Evolutionary conservation across 768 basidiomycete genomes (phyloP).

Genomic region (Astraeus odoratus): DNA sequence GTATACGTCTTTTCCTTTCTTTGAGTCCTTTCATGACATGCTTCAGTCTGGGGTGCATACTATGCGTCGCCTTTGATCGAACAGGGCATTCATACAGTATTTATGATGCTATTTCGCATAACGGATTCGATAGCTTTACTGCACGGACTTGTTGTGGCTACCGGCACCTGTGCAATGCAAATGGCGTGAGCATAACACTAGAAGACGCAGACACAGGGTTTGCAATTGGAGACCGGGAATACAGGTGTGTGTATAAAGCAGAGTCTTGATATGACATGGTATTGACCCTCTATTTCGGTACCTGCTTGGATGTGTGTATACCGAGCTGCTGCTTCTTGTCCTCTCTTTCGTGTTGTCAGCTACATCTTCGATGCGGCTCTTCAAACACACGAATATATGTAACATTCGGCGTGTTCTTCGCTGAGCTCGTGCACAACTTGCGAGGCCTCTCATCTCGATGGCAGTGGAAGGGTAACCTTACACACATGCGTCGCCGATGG

Average conservation of each 20-base stretch:
- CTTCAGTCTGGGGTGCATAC: neutral
- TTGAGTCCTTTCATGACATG: neutral
- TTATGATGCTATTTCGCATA: neutral
- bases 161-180: conserved; percentile 38
- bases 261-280: no score
- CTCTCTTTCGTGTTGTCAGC: conserved; percentile 17
- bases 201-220: conserved; percentile 46
- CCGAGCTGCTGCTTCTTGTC: neutral
- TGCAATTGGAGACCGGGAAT: conserved; percentile 55
- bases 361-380: conserved; percentile 45
- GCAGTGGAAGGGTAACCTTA: no score
- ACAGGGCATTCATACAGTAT: no score
- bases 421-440: conserved; percentile 37
- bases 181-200: conserved; percentile 34
- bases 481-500: no score
- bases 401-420: conserved; percentile 43
- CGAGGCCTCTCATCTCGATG: conserved; percentile 26
- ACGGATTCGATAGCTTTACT: conserved; percentile 45
- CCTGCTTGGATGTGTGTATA: neutral
- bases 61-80: neutral
- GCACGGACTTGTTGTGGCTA: conserved; percentile 41
- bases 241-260: conserved; percentile 32
- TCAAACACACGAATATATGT: conserved; percentile 36
- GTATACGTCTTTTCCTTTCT: conserved; percentile 29
- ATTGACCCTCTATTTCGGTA: neutral